phyloP scores from a whole-genome alignment of 495 filamentous ascomycete genomes.

The Penicillium riverlandense region DNA sequence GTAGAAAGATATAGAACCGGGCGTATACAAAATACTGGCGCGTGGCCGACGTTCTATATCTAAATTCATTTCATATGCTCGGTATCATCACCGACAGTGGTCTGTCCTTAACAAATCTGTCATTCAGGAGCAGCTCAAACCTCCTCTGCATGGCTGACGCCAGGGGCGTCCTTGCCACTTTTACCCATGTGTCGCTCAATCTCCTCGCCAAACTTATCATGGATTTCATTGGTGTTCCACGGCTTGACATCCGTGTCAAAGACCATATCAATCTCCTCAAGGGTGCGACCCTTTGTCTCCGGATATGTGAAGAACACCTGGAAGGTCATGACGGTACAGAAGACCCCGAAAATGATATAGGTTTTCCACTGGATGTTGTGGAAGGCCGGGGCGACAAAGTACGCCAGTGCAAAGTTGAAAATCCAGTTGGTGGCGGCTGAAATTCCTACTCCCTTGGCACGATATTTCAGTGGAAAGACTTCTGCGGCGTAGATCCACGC shows the following conservation, averaged over 20 bases:
- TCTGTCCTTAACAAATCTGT: too few species aligned
- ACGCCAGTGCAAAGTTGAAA: constrained; percentile 67
- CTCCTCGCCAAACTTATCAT: constrained; percentile 20
- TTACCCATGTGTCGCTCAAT: constrained; percentile 13
- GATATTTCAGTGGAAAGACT: constrained; percentile 67
- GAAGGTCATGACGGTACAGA: constrained; percentile 55
- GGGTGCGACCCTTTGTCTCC: constrained; percentile 61
- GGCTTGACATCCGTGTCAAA: constrained; percentile 25
- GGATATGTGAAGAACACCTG: constrained; percentile 65
- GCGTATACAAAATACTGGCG: too few species aligned
- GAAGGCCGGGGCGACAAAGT: constrained; percentile 66
- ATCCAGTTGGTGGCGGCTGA: constrained; percentile 67
- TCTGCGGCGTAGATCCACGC: constrained; percentile 74
- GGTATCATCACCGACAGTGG: too few species aligned
- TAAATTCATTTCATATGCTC: too few species aligned
- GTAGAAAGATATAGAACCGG: too few species aligned
- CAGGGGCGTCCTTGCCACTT: background rate
- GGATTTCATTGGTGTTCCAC: constrained; percentile 18
- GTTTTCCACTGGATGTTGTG: constrained; percentile 65
- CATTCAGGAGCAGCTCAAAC: background rate
- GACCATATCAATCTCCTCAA: constrained; percentile 59
- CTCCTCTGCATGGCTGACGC: constrained; percentile 14
- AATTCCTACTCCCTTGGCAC: constrained; percentile 63
- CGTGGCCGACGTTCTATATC: too few species aligned
- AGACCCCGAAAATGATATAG: constrained; percentile 69